A percentile compares a stretch with the other conserved stretches of the same genome.
Evolutionary conservation across 352 stramenopile genomes (phyloP).

Genomic region (Phytopythium montanum): DNA sequence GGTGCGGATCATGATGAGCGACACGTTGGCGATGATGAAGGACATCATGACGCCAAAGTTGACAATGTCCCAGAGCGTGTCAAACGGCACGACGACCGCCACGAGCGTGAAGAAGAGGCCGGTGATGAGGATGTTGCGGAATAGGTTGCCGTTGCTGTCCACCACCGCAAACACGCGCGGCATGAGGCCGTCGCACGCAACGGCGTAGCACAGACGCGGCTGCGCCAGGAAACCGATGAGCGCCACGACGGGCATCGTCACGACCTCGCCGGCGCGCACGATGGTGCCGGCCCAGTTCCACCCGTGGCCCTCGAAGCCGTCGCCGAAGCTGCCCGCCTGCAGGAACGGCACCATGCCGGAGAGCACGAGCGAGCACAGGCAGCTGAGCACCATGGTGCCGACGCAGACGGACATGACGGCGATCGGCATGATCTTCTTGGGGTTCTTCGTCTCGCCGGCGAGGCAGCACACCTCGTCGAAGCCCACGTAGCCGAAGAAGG

Average conservation of each 20-base stretch:
- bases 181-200: slow-evolving; percentile 87
- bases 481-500: slow-evolving; percentile 93
- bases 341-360: slow-evolving; percentile 60
- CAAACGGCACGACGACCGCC: slow-evolving; percentile 73
- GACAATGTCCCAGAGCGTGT: slow-evolving; percentile 84
- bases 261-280: slow-evolving; percentile 26
- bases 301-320: slow-evolving; percentile 25
- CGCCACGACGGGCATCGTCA: slow-evolving; percentile 89
- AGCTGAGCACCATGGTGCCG: slow-evolving; percentile 64
- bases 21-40: slow-evolving; percentile 86
- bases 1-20: slow-evolving; percentile 70
- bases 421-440: slow-evolving; percentile 73
- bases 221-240: slow-evolving; percentile 89
- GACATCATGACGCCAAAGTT: slow-evolving; percentile 85
- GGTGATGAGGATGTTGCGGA: slow-evolving; percentile 72
- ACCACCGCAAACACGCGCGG: slow-evolving; percentile 76
- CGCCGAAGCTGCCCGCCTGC: slow-evolving; percentile 26
- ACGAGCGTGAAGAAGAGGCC: slow-evolving; percentile 68
- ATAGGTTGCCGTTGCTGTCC: slow-evolving; percentile 74
- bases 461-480: slow-evolving; percentile 94
- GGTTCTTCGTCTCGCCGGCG: slow-evolving; percentile 70
- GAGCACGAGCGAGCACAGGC: slow-evolving; percentile 60
- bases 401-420: slow-evolving; percentile 78
- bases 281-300: slow-evolving; percentile 26
- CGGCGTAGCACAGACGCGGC: slow-evolving; percentile 82